Conservation (phyloP, 345 rosid genomes). For the Dipteronia sinensis region DNA sequence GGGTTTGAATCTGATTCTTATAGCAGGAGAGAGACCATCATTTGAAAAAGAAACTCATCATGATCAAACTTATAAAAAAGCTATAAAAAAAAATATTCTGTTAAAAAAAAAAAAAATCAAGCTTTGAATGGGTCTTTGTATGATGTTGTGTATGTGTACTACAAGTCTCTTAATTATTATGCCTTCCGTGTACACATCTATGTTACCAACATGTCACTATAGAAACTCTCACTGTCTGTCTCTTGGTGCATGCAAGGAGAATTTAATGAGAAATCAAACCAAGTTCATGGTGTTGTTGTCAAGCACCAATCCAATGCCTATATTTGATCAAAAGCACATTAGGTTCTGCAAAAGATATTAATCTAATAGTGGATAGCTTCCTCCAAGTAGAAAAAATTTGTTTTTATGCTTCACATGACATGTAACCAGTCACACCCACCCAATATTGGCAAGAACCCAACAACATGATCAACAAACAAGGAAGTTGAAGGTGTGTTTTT, state of each 20-base stretch:
- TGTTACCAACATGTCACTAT: neutral
- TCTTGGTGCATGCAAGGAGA: slow-evolving; percentile 5
- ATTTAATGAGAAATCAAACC: neutral
- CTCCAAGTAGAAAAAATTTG: slow-evolving; percentile 28
- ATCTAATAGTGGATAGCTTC: slow-evolving; percentile 25
- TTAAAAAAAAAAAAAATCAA: neutral
- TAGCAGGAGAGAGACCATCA: neutral
- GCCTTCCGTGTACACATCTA: neutral
- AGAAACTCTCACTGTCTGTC: neutral
- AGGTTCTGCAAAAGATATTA: slow-evolving; percentile 22
- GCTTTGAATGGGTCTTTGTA: neutral
- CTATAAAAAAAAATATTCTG: slow-evolving; percentile 8
- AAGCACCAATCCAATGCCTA: slow-evolving; percentile 30
- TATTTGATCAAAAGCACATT: slow-evolving; percentile 30
- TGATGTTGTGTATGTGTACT: no score
- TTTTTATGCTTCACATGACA: slow-evolving; percentile 37
- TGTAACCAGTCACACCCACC: slow-evolving; percentile 14
- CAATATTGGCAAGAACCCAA: slow-evolving; percentile 24
- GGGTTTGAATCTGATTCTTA: slow-evolving; percentile 34
- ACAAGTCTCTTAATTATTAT: neutral
- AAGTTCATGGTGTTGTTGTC: slow-evolving; percentile 22
- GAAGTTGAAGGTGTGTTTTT: slow-evolving; percentile 17
- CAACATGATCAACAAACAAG: slow-evolving; percentile 15
- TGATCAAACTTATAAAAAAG: neutral
- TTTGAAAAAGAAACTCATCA: slow-evolving; percentile 8